Evolutionary conservation across 2,329 filamentous ascomycete species (phyloP), one percentile per base, ranked within the genome.

Genomic region (Fusarium pseudocircinatum): DNA sequence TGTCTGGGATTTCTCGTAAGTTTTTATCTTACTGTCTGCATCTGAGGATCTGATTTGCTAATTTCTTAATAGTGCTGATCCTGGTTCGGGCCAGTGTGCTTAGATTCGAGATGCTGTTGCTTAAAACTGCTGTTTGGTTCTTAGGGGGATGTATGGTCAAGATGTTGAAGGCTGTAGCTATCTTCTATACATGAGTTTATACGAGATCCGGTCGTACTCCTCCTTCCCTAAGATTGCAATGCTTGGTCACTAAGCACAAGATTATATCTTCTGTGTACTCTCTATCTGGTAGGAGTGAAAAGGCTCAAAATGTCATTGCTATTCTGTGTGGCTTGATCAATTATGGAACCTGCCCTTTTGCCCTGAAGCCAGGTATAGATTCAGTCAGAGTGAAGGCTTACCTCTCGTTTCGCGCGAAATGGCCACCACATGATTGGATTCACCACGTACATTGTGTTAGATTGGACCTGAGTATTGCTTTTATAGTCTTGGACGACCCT

Each of bases 321-420:
- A 4, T 24, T 26, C 18, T 20, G 3, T 9, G 24, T 26, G 24
- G 13, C 24, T 44, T 14, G 20, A 6, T 44, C 5, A 20, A 20
- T 7, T 26, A 20, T 26, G 3, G 7, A 7, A 6, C 13, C 4
- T 7, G 18, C 20, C 18, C 4, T 2, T 9, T 44, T 14, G 5
- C 12, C 12, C 43, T 26, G 5, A 20, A 14, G 7, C 16, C 34
- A 18, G 34, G 18, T 37, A 10, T 36, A 26, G 11, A 14, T 26
- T 14, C 12, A 26, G 4, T 14, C 16, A 14, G 16, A 44, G 24
- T 26, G 12, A 7, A 0, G 24, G 43, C 7, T 10, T 11, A 7
- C 18, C 8, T 28, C 8, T 46, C 0, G 18, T 28, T 46, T 46
- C 8, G 8, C 12, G 1, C 24, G 43, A 11, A 8, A 15, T 20